Base-by-base conservation (phyloP, 2,329 filamentous ascomycete genomes). In the Thielaviopsis populi region DNA sequence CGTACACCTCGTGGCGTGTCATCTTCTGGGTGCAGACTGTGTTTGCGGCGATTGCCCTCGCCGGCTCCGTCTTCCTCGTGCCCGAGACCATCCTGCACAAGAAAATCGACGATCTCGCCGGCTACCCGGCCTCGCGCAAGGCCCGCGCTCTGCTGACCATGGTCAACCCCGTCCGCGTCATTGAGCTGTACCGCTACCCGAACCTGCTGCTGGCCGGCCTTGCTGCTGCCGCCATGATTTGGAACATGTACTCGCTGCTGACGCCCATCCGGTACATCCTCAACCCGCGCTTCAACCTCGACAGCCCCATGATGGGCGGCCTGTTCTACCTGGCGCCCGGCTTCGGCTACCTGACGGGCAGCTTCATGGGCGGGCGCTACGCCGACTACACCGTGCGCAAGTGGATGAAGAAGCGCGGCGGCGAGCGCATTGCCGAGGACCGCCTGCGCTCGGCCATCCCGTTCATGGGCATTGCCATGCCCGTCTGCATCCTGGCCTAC, bases 21-120 rank as follows among this genome's bases (percentile, higher is more conserved):
- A 89, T 91, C 62, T 91, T 90, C 74, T 91, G 86, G 84, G 76
- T 91, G 0, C 87, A 91, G 70, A 83, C 84, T 0, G 87, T 80
- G 0, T 77, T 90, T 5, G 84, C 84, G 0, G 86, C 80, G 1
- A 70, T 80, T 0, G 84, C 82, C 0, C 76, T 79, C 0, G 22
- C 84, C 0, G 79, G 85, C 0, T 79, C 87, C 40, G 79, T 83
- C 68, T 83, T 88, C 68, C 74, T 89, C 13, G 78, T 91, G 11
- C 85, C 86, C 0, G 87, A 91, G 71, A 91, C 87, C 0, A 86
- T 88, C 61, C 85, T 86, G 65, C 78, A 81, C 66, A 83, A 80
- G 69, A 81, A 81, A 65, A 81, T 82, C 22, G 75, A 80, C 7
- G 85, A 89, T 50, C 76, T 91, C 1, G 74, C 77, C 8, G 82